Percentiles rank a stretch among this genome's conserved stretches.
phyloP scores from a whole-genome alignment of 768 basidiomycete species.

The Lentinula edodes region DNA sequence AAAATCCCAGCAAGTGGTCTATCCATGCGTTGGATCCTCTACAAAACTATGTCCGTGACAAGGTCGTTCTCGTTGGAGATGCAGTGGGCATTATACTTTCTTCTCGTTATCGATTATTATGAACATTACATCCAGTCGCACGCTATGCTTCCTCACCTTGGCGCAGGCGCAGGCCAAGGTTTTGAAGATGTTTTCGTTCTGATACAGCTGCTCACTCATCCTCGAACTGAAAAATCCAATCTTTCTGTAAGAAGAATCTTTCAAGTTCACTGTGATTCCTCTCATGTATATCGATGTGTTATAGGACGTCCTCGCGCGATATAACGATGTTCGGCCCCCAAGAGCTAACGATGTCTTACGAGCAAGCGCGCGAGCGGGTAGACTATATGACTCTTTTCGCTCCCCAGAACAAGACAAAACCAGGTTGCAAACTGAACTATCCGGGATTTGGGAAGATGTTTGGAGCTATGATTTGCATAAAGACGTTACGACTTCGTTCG shows the following conservation, averaged over 20 bases:
- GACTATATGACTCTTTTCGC: conserved; percentile 34
- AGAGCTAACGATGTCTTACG: conserved; percentile 46
- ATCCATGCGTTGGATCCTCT: conserved; percentile 45
- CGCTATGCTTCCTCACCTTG: conserved; percentile 54
- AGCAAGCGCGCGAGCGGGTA: conserved; percentile 34
- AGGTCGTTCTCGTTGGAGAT: conserved; percentile 50
- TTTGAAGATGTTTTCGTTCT: conserved; percentile 51
- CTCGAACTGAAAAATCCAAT: conserved; percentile 30
- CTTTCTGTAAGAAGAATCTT: conserved; percentile 28
- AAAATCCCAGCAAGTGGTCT: conserved; percentile 44
- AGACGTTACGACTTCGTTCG: conserved; percentile 30
- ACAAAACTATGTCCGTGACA: conserved; percentile 33
- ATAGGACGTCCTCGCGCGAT: conserved; percentile 42
- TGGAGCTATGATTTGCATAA: conserved; percentile 42
- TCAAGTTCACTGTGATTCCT: background rate
- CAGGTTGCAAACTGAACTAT: conserved; percentile 25
- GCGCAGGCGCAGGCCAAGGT: conserved; percentile 55
- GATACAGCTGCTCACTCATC: conserved; percentile 37
- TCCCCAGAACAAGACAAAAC: conserved; percentile 23
- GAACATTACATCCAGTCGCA: conserved; percentile 36
- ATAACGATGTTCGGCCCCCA: conserved; percentile 37
- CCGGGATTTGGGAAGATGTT: conserved; percentile 39
- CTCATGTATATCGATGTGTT: background rate
- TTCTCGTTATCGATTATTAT: background rate
- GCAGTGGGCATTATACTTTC: conserved; percentile 27